Percentiles rank a stretch among this genome's conserved stretches.
Conservation (phyloP, 2,329 filamentous ascomycete genomes). For the Phyllosticta citrichinensis region DNA sequence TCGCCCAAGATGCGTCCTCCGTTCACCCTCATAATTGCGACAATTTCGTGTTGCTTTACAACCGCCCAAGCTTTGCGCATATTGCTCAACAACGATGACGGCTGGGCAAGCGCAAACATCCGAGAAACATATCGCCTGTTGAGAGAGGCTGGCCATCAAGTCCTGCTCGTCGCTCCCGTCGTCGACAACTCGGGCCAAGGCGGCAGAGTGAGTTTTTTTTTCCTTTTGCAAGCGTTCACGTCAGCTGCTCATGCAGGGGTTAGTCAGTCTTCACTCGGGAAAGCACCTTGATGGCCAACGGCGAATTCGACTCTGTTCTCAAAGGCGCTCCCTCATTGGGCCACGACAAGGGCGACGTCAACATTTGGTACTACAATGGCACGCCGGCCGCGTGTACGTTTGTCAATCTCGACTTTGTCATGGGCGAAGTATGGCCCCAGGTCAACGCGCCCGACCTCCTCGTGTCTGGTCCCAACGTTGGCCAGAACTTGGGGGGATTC, state of each 20-base stretch:
- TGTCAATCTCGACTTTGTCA: slow-evolving; percentile 47
- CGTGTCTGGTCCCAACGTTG: slow-evolving; percentile 47
- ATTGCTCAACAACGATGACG: slow-evolving; percentile 30
- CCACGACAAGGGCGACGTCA: slow-evolving; percentile 40
- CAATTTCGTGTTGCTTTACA: slow-evolving; percentile 15
- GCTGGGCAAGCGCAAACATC: slow-evolving; percentile 27
- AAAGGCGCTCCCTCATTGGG: slow-evolving; percentile 41
- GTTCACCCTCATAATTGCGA: neutral
- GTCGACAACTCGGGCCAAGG: slow-evolving; percentile 38
- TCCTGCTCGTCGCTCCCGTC: slow-evolving; percentile 33
- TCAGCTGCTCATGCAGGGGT: neutral
- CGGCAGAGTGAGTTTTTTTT: slow-evolving; percentile 22
- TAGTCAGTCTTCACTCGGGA: slow-evolving; percentile 32
- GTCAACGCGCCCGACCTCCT: slow-evolving; percentile 44
- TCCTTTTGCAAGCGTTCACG: neutral
- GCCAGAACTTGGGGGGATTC: slow-evolving; percentile 45
- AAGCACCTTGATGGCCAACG: slow-evolving; percentile 31
- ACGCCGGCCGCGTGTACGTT: slow-evolving; percentile 48
- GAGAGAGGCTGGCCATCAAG: slow-evolving; percentile 22
- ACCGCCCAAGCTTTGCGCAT: slow-evolving; percentile 22
- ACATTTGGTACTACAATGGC: slow-evolving; percentile 53
- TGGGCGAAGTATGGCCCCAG: slow-evolving; percentile 38
- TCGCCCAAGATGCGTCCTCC: neutral
- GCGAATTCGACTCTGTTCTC: slow-evolving; percentile 38
- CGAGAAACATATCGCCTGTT: slow-evolving; percentile 24